Base-by-base conservation (phyloP, 495 filamentous ascomycete genomes). In the Thermothielavioides terrestris region DNA sequence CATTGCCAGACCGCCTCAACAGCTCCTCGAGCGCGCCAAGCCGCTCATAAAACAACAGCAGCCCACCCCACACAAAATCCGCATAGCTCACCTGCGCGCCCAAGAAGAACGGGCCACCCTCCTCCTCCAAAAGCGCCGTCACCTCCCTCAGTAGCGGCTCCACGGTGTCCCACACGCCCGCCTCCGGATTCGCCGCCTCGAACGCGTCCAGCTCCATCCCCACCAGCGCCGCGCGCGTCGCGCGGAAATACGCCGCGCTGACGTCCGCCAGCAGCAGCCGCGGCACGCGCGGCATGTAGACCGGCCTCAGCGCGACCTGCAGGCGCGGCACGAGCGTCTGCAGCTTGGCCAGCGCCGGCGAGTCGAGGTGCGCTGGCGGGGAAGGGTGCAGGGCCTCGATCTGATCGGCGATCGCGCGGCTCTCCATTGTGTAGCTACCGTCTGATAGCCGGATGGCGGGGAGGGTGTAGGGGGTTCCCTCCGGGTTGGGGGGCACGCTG, bases 401-500 rank as follows among this genome's bases (percentile, higher is more conserved):
- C 17, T 58, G 63, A 2, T 54, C 27, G 11, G 71, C 74, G 51
- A 86, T 85, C n/a, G 56, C 56, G 41, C 54, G 57, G 15, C 70
- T 75, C 49, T 84, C 80, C 76, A 78, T 84, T 6, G 80, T 34
- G 51, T 74, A 78, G 14, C 63, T 71, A 22, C 68, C 76, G 39
- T 76, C 72, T 10, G 77, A 68, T 34, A 77, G 55, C 32, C 56
- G 62, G 53, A 82, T 60, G 25, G 77, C 61, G 1, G 82, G 82
- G 55, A 74, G 68, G 5, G 77, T 78, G 67, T 81, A 83, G 23
- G 61, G 17, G 28, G 17, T 37, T 5, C 32, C 5, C 10, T 50
- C 41, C 14, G 37, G 20, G 12, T 50, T 46, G 21, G 52, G 60
- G 0, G 61, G 59, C 41, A 64, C 46, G 55, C 74, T 79, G 40